Evolutionary conservation across 441 rosid species (phyloP), one percentile per base, ranked within the genome.

Genomic region (Populus hybrid): DNA sequence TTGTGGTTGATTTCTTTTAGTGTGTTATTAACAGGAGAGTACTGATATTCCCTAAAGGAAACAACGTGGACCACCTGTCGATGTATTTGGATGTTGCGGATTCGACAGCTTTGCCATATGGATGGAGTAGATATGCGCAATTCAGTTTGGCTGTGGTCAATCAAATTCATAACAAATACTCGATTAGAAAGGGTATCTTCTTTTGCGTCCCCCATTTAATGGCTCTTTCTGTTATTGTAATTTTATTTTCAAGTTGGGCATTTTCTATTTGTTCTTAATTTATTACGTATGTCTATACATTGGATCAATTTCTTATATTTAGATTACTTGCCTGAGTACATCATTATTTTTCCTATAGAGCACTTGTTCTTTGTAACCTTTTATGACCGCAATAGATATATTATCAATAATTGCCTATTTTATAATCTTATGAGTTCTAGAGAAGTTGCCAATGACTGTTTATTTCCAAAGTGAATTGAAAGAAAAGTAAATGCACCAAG

Each of bases 81-180:
- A 90, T 95, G 30, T 28, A 28, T 28, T 28, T 28, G 30, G 30
- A 28, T 28, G 30, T 28, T 28, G 30, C 30, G 4, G 99, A 94
- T 79, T 89, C 98, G 5, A 19, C 86, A 1, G 77, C 86, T 57
- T 81, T 95, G 86, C 90, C 98, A 0, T 91, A 92, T 76, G 98
- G 98, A 53, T 95, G 99, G 99, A 92, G 94, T 83, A 88, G 98
- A 89, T 94, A 84, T 78, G 94, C 97, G 36, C 98, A 91, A 74
- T 95, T 95, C 81, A 90, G 95, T 85, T 85, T 95, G 85, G 86
- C 93, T 40, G 90, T 95, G 69, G 89, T 89, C 67, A 95, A 95
- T 82, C 99, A 95, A 85, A 70, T 87, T 34, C 87, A 89, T 83
- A 81, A 61, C 80, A 87, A 87, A 81, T 94, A 82, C 80, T 85